Percentiles rank a stretch among this genome's conserved stretches.
Evolutionary conservation across 768 basidiomycete species (phyloP).

Genomic region (Serendipita sp.): DNA sequence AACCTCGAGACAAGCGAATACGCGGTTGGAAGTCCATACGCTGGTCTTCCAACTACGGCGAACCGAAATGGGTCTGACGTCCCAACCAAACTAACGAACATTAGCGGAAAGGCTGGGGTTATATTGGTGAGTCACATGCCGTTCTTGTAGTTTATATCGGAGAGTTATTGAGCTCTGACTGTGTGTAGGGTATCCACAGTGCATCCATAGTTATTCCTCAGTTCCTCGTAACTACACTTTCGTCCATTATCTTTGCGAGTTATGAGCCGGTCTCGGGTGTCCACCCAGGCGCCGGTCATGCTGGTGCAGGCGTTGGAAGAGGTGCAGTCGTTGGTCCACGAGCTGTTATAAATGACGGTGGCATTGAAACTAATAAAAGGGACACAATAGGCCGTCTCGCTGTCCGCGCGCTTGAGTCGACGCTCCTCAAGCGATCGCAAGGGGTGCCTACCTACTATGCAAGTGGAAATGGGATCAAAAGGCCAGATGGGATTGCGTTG

Average conservation of each 20-base stretch:
- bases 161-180: neutral
- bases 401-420: neutral
- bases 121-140: conserved; percentile 43
- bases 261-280: conserved; percentile 39
- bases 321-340: neutral
- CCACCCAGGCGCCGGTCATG: conserved; percentile 8
- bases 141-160: neutral
- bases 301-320: neutral
- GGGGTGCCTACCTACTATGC: neutral
- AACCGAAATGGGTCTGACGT: conserved; percentile 11
- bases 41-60: conserved; percentile 10
- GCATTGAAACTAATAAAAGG: neutral
- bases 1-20: neutral
- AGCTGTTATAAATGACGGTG: neutral
- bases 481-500: neutral
- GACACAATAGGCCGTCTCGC: neutral
- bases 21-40: conserved; percentile 9
- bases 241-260: conserved; percentile 73
- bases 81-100: conserved; percentile 17
- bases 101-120: conserved; percentile 77
- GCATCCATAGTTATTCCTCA: conserved; percentile 89
- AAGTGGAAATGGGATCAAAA: neutral
- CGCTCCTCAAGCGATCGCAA: neutral
- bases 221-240: conserved; percentile 77
- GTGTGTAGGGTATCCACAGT: conserved; percentile 76